These are phyloP conservation scores for Dovyalis caffra DNA, from an alignment of 345 rosid genomes.

Conservation along the genomic window DNA sequence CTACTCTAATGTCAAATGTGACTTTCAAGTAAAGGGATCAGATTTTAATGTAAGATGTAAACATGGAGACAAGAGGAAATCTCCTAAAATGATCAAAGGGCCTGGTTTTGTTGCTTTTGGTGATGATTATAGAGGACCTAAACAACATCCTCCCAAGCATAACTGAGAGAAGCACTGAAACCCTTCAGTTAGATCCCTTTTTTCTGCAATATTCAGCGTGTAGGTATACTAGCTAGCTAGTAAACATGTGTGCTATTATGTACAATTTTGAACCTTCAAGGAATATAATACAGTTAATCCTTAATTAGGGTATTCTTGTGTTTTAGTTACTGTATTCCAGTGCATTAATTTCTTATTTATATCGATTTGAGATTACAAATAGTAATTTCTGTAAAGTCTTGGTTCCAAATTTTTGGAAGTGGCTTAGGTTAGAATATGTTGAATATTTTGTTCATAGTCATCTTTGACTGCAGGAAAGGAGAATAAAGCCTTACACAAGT, in stretches of 20 bases:
- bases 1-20: slow-evolving; percentile 33
- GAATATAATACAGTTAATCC: slow-evolving; percentile 8
- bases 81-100: slow-evolving; percentile 11
- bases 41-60: slow-evolving; percentile 16
- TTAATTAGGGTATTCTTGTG: background rate
- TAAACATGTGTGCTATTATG: slow-evolving; percentile 11
- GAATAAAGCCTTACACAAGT: background rate
- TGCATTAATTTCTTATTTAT: background rate
- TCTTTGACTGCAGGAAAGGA: slow-evolving; percentile 13
- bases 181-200: slow-evolving; percentile 13
- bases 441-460: background rate
- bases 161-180: slow-evolving; percentile 26
- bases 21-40: slow-evolving; percentile 22
- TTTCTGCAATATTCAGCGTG: background rate
- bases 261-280: slow-evolving; percentile 13
- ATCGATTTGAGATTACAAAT: background rate
- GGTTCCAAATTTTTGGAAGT: background rate
- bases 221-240: background rate
- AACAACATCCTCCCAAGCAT: slow-evolving; percentile 43
- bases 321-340: background rate
- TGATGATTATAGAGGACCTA: slow-evolving; percentile 45
- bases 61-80: slow-evolving; percentile 8
- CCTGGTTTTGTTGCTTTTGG: slow-evolving; percentile 37
- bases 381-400: background rate
- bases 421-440: background rate